These are phyloP conservation scores for Pyrenula aspistea DNA, from an alignment of 495 filamentous ascomycete genomes.

Conservation along the genomic window DNA sequence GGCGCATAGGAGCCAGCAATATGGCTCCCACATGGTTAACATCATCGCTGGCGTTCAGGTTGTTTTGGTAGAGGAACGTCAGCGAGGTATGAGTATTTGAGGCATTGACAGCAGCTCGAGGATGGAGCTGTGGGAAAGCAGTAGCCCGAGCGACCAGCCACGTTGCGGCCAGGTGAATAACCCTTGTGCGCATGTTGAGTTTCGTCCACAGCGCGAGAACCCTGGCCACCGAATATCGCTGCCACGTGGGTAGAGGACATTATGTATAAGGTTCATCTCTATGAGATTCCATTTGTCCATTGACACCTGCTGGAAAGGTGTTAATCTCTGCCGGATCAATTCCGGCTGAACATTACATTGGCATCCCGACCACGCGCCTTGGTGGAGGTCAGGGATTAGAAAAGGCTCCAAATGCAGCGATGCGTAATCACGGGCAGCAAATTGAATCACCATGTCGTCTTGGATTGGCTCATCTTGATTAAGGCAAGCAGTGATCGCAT, in stretches of 20 bases:
- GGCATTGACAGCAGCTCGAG: background rate
- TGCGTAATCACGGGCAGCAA: background rate
- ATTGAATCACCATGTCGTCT: background rate
- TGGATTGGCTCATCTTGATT: background rate
- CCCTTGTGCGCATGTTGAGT: background rate
- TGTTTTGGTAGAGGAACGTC: constrained; percentile 34
- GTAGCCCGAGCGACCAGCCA: background rate
- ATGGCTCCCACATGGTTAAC: constrained; percentile 31
- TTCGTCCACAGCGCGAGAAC: background rate
- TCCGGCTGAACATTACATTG: background rate
- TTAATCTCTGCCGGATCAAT: background rate
- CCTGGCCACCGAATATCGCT: background rate
- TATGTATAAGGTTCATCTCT: background rate
- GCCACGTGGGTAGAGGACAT: background rate
- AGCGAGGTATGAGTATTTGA: constrained; percentile 25
- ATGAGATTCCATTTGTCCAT: background rate
- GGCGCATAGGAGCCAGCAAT: constrained; percentile 21
- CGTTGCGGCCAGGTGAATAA: background rate
- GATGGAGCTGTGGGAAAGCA: background rate
- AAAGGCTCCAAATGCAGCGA: background rate
- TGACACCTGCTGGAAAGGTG: background rate
- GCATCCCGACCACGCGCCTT: background rate
- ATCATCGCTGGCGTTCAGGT: constrained; percentile 32
- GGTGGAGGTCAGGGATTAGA: background rate
- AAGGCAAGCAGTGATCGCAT: background rate